Conservation (phyloP, 2,329 filamentous ascomycete species). For the Neofusicoccum umdonicola region DNA sequence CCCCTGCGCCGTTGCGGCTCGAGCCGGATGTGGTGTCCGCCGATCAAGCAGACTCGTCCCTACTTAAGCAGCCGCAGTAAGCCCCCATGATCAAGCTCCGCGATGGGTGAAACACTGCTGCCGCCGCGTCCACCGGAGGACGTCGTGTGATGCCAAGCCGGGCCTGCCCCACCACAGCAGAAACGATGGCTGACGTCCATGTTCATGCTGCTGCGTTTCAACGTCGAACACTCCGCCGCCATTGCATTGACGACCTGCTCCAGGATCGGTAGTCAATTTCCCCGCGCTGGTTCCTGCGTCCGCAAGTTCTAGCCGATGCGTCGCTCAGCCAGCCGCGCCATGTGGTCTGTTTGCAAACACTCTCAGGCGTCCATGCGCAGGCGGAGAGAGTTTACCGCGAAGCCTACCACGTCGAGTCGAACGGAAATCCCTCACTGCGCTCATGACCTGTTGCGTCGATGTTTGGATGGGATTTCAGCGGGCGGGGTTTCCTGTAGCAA, state of each 20-base stretch:
- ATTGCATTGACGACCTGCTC: neutral
- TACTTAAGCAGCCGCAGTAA: neutral
- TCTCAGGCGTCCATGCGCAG: neutral
- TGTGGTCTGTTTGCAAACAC: neutral
- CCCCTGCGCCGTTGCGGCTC: neutral
- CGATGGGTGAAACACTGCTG: neutral
- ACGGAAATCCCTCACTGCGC: neutral
- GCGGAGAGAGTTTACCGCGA: neutral
- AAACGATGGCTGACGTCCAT: neutral
- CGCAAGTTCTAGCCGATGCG: neutral
- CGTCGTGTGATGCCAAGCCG: constrained; percentile 1
- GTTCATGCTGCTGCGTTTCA: constrained; percentile 7
- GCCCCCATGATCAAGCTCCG: constrained; percentile 2
- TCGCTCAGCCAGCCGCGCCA: neutral
- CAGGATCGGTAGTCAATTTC: neutral
- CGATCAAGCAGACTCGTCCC: neutral
- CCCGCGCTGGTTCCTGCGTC: neutral
- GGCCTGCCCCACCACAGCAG: neutral
- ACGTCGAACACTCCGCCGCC: neutral
- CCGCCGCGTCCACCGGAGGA: neutral
- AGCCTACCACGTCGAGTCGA: neutral
- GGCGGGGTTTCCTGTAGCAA: neutral
- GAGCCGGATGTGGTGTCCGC: neutral
- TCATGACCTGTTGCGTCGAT: neutral
- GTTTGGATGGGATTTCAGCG: neutral